Percentiles rank a stretch among this genome's conserved stretches.
Conservation (phyloP, 192 early-diverging fungal species). For the Rhizophagus prolifer region DNA sequence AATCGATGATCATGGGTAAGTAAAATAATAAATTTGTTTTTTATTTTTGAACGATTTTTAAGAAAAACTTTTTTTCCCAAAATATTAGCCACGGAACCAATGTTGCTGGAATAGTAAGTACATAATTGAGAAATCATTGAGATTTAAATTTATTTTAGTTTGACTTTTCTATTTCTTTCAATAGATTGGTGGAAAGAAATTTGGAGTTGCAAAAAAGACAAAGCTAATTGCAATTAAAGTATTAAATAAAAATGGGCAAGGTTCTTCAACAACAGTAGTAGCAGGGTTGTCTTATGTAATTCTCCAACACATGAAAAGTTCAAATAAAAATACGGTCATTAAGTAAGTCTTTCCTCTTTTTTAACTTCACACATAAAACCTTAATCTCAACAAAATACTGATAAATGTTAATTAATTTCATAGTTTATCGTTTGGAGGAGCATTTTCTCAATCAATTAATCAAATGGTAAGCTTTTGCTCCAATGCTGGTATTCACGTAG, state of each 20-base stretch:
- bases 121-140: too few relatives aligned
- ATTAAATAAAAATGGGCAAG: conserved; percentile 47
- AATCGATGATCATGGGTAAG: conserved; percentile 42
- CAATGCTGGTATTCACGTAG: conserved; percentile 49
- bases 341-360: conserved; percentile 13
- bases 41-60: background rate
- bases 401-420: conserved; percentile 24
- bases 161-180: background rate
- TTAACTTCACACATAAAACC: background rate
- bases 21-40: background rate
- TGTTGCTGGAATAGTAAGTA: conserved; percentile 68
- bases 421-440: conserved; percentile 46
- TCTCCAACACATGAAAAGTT: background rate
- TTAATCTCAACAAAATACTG: conserved; percentile 31
- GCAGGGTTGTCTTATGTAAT: conserved; percentile 62
- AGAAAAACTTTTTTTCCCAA: background rate
- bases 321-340: conserved; percentile 9
- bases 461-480: conserved; percentile 37
- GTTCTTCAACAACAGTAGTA: conserved; percentile 46
- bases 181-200: conserved; percentile 58
- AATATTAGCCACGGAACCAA: conserved; percentile 68
- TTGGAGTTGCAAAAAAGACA: conserved; percentile 58
- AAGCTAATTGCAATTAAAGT: conserved; percentile 61
- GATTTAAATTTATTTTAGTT: background rate
- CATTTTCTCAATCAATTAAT: conserved; percentile 29